phyloP scores from a whole-genome alignment of 2,329 filamentous ascomycete species.

The Calonectria naviculata region DNA sequence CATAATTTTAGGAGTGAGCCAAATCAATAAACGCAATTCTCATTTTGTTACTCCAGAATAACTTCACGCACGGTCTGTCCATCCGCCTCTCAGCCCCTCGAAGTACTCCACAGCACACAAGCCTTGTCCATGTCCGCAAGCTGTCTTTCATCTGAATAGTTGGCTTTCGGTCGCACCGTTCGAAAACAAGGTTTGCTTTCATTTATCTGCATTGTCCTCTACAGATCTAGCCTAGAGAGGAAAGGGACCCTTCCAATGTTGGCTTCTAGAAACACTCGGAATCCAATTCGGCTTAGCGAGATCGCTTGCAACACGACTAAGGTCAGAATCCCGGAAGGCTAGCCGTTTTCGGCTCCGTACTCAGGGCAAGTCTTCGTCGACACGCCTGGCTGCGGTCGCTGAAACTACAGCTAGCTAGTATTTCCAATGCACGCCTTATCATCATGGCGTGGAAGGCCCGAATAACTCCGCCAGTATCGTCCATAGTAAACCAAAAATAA shows the following conservation, averaged over 20 bases:
- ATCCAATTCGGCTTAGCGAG: background rate
- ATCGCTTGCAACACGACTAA: too few relatives aligned
- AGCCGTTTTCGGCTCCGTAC: background rate
- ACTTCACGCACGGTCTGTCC: background rate
- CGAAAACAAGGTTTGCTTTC: background rate
- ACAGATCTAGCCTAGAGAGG: background rate
- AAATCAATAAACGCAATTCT: too few relatives aligned
- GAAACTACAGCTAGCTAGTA: background rate
- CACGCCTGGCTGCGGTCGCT: too few relatives aligned
- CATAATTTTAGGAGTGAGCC: too few relatives aligned
- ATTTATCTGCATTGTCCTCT: background rate
- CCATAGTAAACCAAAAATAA: too few relatives aligned
- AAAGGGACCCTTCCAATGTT: background rate
- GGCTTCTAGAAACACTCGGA: background rate
- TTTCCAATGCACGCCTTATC: too few relatives aligned
- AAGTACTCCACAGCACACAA: background rate
- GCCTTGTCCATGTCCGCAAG: background rate
- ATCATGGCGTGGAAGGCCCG: too few relatives aligned
- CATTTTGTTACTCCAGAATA: too few relatives aligned
- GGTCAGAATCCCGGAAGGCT: background rate
- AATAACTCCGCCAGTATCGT: too few relatives aligned
- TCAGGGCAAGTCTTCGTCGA: background rate
- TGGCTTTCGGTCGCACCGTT: background rate
- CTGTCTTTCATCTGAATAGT: background rate
- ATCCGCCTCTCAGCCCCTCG: too few relatives aligned